Percentiles rank a stretch among this genome's conserved stretches.
These are phyloP conservation scores for Neonectria sp. DNA, from an alignment of 2,329 filamentous ascomycete species.

Conservation along the genomic window DNA sequence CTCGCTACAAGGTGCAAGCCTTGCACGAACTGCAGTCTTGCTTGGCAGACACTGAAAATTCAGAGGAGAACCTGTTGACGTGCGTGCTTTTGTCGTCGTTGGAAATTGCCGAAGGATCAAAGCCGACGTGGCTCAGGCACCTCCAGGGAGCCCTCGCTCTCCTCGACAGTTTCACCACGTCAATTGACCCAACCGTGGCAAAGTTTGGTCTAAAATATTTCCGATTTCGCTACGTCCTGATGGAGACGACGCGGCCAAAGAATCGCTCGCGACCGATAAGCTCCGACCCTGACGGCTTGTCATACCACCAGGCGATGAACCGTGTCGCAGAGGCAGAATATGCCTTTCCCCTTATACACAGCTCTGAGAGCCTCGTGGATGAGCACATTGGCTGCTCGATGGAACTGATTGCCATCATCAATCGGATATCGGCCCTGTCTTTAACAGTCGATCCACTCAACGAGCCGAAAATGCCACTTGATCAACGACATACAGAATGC, in stretches of 20 bases:
- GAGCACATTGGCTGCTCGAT: slow-evolving; percentile 46
- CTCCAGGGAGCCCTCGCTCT: slow-evolving; percentile 44
- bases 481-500: slow-evolving; percentile 27
- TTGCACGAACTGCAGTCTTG: slow-evolving; percentile 38
- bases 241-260: slow-evolving; percentile 42
- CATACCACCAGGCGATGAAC: slow-evolving; percentile 29
- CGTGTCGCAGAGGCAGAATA: slow-evolving; percentile 32
- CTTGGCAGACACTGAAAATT: slow-evolving; percentile 28
- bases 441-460: not conserved
- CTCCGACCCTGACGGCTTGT: not conserved
- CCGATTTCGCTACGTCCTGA: slow-evolving; percentile 43
- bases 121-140: slow-evolving; percentile 41
- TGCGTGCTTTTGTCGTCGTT: slow-evolving; percentile 43
- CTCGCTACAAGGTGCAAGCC: slow-evolving; percentile 42
- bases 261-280: not conserved
- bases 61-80: slow-evolving; percentile 41
- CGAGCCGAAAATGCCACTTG: slow-evolving; percentile 12
- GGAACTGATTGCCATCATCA: slow-evolving; percentile 45
- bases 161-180: slow-evolving; percentile 36
- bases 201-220: slow-evolving; percentile 43
- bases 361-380: slow-evolving; percentile 33
- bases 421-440: slow-evolving; percentile 40
- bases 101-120: slow-evolving; percentile 43
- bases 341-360: slow-evolving; percentile 23
- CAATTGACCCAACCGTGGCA: slow-evolving; percentile 35